These are phyloP conservation scores for Penicillium sp. DNA, from an alignment of 2,329 filamentous ascomycete genomes.

Conservation along the genomic window DNA sequence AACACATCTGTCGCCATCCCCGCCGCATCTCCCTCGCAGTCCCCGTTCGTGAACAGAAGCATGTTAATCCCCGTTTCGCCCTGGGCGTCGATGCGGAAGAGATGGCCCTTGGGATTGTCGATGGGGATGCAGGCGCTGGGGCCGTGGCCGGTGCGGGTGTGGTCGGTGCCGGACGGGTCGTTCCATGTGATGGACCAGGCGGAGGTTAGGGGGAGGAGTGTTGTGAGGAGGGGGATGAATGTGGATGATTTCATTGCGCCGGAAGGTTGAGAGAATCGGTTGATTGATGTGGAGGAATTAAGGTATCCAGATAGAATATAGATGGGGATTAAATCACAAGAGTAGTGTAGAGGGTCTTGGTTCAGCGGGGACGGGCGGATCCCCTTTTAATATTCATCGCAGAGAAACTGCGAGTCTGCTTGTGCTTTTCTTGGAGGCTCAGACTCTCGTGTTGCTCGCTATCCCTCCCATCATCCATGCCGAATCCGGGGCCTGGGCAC, in stretches of 20 bases:
- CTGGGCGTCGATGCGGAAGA: conserved; percentile 15
- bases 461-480: neutral
- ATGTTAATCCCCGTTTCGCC: conserved; percentile 16
- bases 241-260: conserved; percentile 12
- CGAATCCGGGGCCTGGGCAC: conserved; percentile 6
- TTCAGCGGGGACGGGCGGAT: too few species aligned
- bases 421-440: too few species aligned
- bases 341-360: too few species aligned
- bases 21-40: conserved; percentile 6
- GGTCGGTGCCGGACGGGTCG: conserved; percentile 6
- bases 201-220: neutral
- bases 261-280: too few species aligned
- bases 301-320: too few species aligned
- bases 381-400: neutral
- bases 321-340: too few species aligned
- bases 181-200: conserved; percentile 17
- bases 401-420: too few species aligned
- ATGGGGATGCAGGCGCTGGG: conserved; percentile 15
- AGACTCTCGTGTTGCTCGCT: neutral
- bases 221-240: conserved; percentile 6
- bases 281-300: too few species aligned
- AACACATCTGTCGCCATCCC: conserved; percentile 12
- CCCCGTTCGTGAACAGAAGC: conserved; percentile 13
- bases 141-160: conserved; percentile 8
- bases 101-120: conserved; percentile 13